Conservation (phyloP, 225 moss, liverwort and hornwort species). For the Physcomitrium patens region DNA sequence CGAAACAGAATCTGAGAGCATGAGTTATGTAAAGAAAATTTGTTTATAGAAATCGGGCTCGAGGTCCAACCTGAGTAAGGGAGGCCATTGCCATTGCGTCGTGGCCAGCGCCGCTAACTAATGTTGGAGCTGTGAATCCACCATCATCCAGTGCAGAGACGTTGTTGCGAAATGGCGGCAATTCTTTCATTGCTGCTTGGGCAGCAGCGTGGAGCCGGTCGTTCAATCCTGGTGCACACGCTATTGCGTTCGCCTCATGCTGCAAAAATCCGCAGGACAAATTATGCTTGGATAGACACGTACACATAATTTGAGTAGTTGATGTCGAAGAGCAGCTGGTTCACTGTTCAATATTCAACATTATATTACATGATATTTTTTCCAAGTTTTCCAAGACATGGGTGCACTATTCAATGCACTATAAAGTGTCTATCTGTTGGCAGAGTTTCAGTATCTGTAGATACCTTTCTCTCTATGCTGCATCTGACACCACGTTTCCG, state of each 20-base stretch:
- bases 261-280: slow-evolving; percentile 32
- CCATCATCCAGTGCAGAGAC: slow-evolving; percentile 30
- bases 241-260: slow-evolving; percentile 80
- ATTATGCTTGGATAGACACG: too few relatives aligned
- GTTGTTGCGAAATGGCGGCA: slow-evolving; percentile 46
- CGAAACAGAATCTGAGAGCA: too few relatives aligned
- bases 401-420: too few relatives aligned
- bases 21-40: too few relatives aligned
- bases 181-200: slow-evolving; percentile 54
- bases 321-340: too few relatives aligned
- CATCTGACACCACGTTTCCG: slow-evolving; percentile 68
- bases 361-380: too few relatives aligned
- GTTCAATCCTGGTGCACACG: slow-evolving; percentile 64
- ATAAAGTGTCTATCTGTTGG: too few relatives aligned
- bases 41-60: too few relatives aligned
- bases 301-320: too few relatives aligned
- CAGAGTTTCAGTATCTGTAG: too few relatives aligned
- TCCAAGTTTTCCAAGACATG: too few relatives aligned
- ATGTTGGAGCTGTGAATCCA: slow-evolving; percentile 49
- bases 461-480: slow-evolving; percentile 76
- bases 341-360: too few relatives aligned
- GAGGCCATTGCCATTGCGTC: slow-evolving; percentile 94
- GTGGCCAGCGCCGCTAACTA: slow-evolving; percentile 96
- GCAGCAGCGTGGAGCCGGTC: slow-evolving; percentile 70
- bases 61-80: slow-evolving; percentile 71